Percentiles rank a stretch among this genome's conserved stretches.
Conservation (phyloP, 2,329 filamentous ascomycete species). For the Aureobasidium mangrovei region DNA sequence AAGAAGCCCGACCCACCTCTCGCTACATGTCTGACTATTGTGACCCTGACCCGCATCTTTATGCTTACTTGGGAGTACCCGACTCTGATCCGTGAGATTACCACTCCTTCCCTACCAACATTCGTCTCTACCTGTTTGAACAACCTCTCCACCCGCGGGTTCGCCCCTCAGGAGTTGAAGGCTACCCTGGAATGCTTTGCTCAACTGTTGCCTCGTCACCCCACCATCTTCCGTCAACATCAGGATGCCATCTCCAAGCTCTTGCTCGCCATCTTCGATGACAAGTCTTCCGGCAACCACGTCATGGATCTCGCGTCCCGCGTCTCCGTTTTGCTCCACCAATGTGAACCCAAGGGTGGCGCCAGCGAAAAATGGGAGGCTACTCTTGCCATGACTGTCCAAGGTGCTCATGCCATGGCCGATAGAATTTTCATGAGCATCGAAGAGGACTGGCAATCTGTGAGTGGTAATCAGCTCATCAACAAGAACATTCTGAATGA, state of each 20-base stretch:
- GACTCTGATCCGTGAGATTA: slow-evolving; percentile 77
- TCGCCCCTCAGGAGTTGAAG: slow-evolving; percentile 39
- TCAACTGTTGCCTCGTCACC: slow-evolving; percentile 67
- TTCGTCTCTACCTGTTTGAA: slow-evolving; percentile 68
- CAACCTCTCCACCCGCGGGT: slow-evolving; percentile 40
- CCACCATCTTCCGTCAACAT: slow-evolving; percentile 73
- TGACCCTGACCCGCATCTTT: slow-evolving; percentile 77
- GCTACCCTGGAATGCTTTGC: slow-evolving; percentile 63
- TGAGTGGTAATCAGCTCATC: slow-evolving; percentile 21
- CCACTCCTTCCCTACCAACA: slow-evolving; percentile 66
- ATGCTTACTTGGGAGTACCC: slow-evolving; percentile 72
- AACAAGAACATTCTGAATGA: slow-evolving; percentile 10
- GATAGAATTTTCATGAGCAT: slow-evolving; percentile 72
- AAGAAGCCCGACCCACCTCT: slow-evolving; percentile 70
- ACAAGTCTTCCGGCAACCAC: background rate
- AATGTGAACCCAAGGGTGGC: slow-evolving; percentile 72
- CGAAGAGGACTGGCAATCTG: slow-evolving; percentile 72
- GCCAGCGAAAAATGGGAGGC: slow-evolving; percentile 71
- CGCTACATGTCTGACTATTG: slow-evolving; percentile 66
- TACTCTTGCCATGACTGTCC: slow-evolving; percentile 52
- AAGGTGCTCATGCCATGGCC: slow-evolving; percentile 59
- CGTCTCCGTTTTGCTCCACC: slow-evolving; percentile 55
- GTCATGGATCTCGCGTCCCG: slow-evolving; percentile 10
- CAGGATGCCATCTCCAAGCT: slow-evolving; percentile 57
- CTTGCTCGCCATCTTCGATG: slow-evolving; percentile 46